A percentile compares a stretch with the other conserved stretches of the same genome.
These are phyloP conservation scores for Amaranthus palmeri DNA, from an alignment of 148 eudicot species.

Conservation along the genomic window DNA sequence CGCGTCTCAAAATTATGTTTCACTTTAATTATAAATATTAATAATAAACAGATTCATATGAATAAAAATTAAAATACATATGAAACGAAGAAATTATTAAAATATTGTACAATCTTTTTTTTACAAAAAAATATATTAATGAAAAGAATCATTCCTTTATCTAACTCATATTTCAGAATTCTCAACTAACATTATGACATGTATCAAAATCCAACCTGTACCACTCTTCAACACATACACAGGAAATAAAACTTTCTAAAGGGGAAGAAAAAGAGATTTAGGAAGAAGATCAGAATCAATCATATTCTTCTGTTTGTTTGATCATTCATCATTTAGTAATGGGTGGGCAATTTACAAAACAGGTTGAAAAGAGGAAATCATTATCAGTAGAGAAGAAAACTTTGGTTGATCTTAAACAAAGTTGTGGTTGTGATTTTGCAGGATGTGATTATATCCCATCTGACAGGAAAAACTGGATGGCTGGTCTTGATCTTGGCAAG, in stretches of 20 bases:
- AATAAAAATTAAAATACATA: background rate
- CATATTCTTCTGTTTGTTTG: slow-evolving; percentile 6
- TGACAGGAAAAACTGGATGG: slow-evolving; percentile 85
- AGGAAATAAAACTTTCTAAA: background rate
- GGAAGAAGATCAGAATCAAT: background rate
- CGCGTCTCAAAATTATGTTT: no score
- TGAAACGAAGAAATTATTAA: no score
- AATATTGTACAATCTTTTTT: no score
- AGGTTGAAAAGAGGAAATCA: slow-evolving; percentile 43
- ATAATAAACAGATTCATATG: background rate
- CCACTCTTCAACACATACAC: slow-evolving; percentile 5
- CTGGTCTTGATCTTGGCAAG: slow-evolving; percentile 47
- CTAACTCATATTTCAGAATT: slow-evolving; percentile 12
- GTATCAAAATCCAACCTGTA: slow-evolving; percentile 18
- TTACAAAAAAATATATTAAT: background rate
- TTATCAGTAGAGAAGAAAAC: slow-evolving; percentile 47
- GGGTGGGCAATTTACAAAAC: slow-evolving; percentile 70
- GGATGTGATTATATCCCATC: slow-evolving; percentile 56
- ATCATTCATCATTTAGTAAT: slow-evolving; percentile 25
- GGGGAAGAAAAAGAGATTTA: no score
- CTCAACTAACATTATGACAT: slow-evolving; percentile 16
- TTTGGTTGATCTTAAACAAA: slow-evolving; percentile 42
- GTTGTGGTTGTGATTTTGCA: slow-evolving; percentile 56
- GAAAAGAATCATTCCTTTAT: background rate
- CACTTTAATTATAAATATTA: no score